Percentiles rank a stretch among this genome's conserved stretches.
phyloP scores from a whole-genome alignment of 1,284 basidiomycete genomes.

The Meripilus lineatus region DNA sequence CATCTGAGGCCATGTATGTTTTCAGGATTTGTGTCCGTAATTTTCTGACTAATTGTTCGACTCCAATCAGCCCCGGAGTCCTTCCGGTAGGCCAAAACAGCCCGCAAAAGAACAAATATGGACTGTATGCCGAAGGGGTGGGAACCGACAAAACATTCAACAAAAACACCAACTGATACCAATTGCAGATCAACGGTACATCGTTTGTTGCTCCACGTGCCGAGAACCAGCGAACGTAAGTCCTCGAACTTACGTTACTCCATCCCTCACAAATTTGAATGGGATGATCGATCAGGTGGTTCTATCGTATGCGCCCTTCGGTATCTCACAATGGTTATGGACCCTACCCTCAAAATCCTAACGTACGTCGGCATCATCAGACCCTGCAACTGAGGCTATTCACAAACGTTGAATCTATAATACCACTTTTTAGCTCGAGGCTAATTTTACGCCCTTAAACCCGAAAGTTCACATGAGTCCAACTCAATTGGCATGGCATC shows the following conservation, averaged over 20 bases:
- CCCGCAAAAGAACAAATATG: constrained; percentile 59
- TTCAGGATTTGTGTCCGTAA: background rate
- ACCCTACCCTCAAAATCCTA: constrained; percentile 49
- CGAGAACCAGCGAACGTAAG: constrained; percentile 41
- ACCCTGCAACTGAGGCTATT: constrained; percentile 1
- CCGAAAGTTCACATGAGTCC: constrained; percentile 58
- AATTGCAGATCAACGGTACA: constrained; percentile 58
- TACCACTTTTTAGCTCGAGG: constrained; percentile 38
- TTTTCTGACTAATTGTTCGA: background rate
- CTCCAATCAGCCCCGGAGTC: constrained; percentile 40
- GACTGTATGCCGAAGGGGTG: constrained; percentile 56
- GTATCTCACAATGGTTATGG: constrained; percentile 65
- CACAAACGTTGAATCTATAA: constrained; percentile 3
- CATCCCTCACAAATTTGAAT: background rate
- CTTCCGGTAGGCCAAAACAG: constrained; percentile 53
- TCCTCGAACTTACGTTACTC: constrained; percentile 2
- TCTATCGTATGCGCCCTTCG: constrained; percentile 65
- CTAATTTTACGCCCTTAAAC: constrained; percentile 55
- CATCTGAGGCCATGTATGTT: constrained; percentile 47
- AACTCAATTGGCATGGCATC: constrained; percentile 69
- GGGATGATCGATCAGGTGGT: constrained; percentile 34
- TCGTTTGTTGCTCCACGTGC: constrained; percentile 54
- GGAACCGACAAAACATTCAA: too few species aligned
- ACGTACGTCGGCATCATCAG: constrained; percentile 33
- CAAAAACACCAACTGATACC: too few species aligned